Conservation (phyloP, 2,329 filamentous ascomycete genomes). For the Monilinia vaccinii-corymbosi region DNA sequence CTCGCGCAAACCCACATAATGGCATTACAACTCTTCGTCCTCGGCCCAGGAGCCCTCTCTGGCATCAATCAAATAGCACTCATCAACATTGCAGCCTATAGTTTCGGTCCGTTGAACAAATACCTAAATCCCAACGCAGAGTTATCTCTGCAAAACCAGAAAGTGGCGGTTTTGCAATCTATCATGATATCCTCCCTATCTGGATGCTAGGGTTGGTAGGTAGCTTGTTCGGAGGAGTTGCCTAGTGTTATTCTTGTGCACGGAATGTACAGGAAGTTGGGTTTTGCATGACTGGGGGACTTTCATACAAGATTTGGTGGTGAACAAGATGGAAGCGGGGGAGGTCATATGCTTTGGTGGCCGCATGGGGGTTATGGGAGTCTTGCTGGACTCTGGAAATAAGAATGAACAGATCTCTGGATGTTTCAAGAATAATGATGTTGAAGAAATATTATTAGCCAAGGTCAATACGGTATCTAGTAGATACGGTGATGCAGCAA, state of each 20-base stretch:
- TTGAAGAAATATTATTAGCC: too few species aligned
- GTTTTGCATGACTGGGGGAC: conserved; percentile 19
- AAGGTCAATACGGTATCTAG: too few species aligned
- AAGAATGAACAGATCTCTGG: not conserved
- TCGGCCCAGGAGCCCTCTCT: conserved; percentile 14
- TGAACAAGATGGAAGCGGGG: conserved; percentile 12
- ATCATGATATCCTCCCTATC: conserved; percentile 10
- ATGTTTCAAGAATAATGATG: too few species aligned
- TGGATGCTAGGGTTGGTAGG: conserved; percentile 8
- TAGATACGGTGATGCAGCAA: too few species aligned
- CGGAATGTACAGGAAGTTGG: conserved; percentile 22
- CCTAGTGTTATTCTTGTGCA: conserved; percentile 14
- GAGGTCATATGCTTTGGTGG: conserved; percentile 22
- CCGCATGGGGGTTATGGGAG: not conserved
- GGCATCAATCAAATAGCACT: conserved; percentile 13
- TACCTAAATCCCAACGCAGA: conserved; percentile 14
- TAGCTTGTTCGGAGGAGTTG: conserved; percentile 13
- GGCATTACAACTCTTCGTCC: not conserved
- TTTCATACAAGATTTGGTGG: conserved; percentile 12
- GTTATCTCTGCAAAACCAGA: conserved; percentile 11
- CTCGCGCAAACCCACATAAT: not conserved
- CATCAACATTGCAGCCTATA: conserved; percentile 12
- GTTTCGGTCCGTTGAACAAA: conserved; percentile 6
- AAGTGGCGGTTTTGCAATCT: conserved; percentile 7
- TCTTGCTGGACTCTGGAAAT: not conserved